Base-by-base conservation (phyloP, 495 filamentous ascomycete genomes). In the Astrothelium macrocarpum region DNA sequence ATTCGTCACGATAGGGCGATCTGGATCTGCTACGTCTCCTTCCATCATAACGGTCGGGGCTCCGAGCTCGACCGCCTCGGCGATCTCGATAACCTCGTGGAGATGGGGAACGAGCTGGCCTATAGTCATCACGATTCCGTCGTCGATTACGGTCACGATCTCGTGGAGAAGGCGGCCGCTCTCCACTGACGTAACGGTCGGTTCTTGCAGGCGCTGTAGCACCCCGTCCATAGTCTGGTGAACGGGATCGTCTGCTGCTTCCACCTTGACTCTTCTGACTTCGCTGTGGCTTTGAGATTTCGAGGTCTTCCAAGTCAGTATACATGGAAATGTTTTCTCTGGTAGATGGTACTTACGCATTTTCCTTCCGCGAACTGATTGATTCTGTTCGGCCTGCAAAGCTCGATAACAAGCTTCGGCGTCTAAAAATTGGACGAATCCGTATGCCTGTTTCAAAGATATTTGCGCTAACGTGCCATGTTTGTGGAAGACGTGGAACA, bases 391-490 rank as follows among this genome's bases (percentile, higher is more conserved):
- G 3, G 77, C 77, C 28, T 88, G 80, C 63, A 97, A 80, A 16
- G 92, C 91, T 31, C 79, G 77, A 64, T 83, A 78, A 67, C 90
- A 94, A 67, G 90, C 86, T 14, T 77, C 77, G 2, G 84, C 76
- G 39, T 91, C 90, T 62, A 95, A 80, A 65, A 93, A 98, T 71
- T 98, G 94, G 45, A 97, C 91, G 70, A 98, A 98, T 2, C 94
- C 94, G 76, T 96, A 98, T 1, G 91, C 91, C 73, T 92, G 90
- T 71, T 97, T 97, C 70, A 98, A 90, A 1, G 92, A 96, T 43
- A 98, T 90, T 72, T 98, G 94, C 1, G 93, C 93, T 39, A 98
- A 77, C 62, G 86, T 87, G 36, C 94, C 94, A 74, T 91, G 92
- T 49, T 82, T 81, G 71, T 88, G 85, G 70, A 98, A 98, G 18